Conservation (phyloP, 169 alveolate genomes). For the Fabrea salina region DNA sequence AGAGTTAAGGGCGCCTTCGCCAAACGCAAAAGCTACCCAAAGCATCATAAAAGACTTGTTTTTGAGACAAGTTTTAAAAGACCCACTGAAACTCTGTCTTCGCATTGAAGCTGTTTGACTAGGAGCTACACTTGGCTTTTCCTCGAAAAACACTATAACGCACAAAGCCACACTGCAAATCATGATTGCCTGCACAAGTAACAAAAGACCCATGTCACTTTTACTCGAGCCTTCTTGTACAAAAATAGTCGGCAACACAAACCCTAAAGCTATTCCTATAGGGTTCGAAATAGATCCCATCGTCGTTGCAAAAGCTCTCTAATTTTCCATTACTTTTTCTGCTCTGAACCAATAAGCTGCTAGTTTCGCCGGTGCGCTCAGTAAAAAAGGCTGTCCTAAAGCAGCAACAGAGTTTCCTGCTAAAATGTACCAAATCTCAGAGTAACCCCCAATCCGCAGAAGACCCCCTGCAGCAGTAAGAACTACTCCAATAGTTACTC, state of each 20-base stretch:
- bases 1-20: background rate
- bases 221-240: slow-evolving; percentile 7
- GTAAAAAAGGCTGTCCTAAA: slow-evolving; percentile 55
- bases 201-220: background rate
- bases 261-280: slow-evolving; percentile 52
- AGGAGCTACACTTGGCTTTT: background rate
- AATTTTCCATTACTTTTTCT: background rate
- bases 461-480: background rate
- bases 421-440: slow-evolving; percentile 30
- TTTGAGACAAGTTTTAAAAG: background rate
- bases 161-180: background rate
- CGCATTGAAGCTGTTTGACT: background rate
- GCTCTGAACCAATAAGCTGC: slow-evolving; percentile 48
- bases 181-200: background rate
- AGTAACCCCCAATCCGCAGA: background rate
- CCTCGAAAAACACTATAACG: background rate
- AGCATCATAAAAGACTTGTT: background rate
- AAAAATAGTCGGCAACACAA: slow-evolving; percentile 42
- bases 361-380: slow-evolving; percentile 52
- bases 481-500: background rate
- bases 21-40: background rate
- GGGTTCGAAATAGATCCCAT: slow-evolving; percentile 39
- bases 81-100: background rate
- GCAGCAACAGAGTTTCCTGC: slow-evolving; percentile 46
- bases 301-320: slow-evolving; percentile 40